Evolutionary conservation across 176 grass and related monocot genomes (phyloP), one percentile per base, ranked within the genome.

Genomic region (Triticum timopheevii): DNA sequence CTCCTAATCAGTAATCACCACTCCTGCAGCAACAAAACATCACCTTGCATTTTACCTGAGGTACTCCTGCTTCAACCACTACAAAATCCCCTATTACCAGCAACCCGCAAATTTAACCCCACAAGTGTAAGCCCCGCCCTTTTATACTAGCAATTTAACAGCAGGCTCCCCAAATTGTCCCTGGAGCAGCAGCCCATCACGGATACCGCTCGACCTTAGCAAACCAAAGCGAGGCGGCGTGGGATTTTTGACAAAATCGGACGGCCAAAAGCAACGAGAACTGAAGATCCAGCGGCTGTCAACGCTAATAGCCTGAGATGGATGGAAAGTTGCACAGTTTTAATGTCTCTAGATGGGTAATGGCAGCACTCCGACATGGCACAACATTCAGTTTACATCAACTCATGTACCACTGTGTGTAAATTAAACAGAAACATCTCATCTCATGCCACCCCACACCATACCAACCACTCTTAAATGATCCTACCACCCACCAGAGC

Each of bases 381-480:
- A 69, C 81, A 69, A 28, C 61, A 75, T 61, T 35, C 44, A 84
- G 66, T 27, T 47, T 25, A 78, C 67, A 75, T 87, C 58, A 81
- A 19, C 30, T 69, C 56, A 54, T 54, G 77, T 22, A 50, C 40
- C 82, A 81, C 13, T n/a, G 35, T 10, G 49, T 36, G 24, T 52
- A 61, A 77, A 79, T 84, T 76, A 85, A 85, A 76, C 77, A 38
- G 68, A 88, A 76, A 1, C 58, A 78, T 36, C 1, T 28, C 65
- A 83, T 79, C 66, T 66, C 72, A 82, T 24, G 20, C 39, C 68
- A 83, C 39, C 68, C 81, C 74, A 83, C 74, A 45, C 69, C 62
- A 80, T 86, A 80, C 77, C 85, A 85, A 84, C 90, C 86, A 85
- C 70, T 77, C 63, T 59, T 62, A 87, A 77, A 72, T 38, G 36